Base-by-base conservation (phyloP, 2,329 filamentous ascomycete species). In the Botryosphaeria dothidea region DNA sequence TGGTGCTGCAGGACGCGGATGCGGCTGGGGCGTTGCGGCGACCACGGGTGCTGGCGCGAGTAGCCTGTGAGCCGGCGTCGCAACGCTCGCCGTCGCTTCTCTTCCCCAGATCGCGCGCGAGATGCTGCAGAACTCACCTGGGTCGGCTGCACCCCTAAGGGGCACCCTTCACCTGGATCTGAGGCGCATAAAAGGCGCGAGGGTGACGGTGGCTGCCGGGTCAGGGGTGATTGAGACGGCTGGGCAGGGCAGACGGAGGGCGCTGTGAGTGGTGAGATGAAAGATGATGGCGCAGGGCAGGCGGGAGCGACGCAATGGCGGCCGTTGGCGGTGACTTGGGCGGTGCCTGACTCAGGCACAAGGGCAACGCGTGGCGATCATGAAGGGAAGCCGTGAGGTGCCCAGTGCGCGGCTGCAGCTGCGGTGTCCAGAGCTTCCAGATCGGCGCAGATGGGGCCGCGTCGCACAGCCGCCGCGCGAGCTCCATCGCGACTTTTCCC, bases 321-420 rank as follows among this genome's bases (percentile, higher is more conserved):
- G 52, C 52, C 52, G 52, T 57, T 57, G 52, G 52, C 34, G 31
- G 52, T n/a, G 19, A 36, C 4, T 34, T 15, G 3, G 51, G 51
- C 51, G 51, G 51, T 56, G 15, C 27, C 21, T 15, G 38, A 41
- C 17, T 23, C 23, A 43, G n/a, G 25, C 56, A 43, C 13, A 19
- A 23, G 7, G 31, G 56, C 56, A 60, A 60, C 56, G 56, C 56
- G 41, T 46, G 38, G 56, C 56, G 56, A 60, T 46, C 56, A 60
- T 34, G 36, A 19, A 29, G 17, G 23, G 29, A 25, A n/a, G n/a
- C 4, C 21, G 7, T 5, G 6, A 11, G 31, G 31, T 34, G 36
- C 36, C 34, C 52, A 57, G 31, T 7, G 52, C 15, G 3, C 23
- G 19, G 11, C 21, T 7, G 36, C 31, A n/a, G 19, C 31, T 38